These are phyloP conservation scores for Lotmaria passim DNA, from an alignment of 208 protist species.

Conservation along the genomic window DNA sequence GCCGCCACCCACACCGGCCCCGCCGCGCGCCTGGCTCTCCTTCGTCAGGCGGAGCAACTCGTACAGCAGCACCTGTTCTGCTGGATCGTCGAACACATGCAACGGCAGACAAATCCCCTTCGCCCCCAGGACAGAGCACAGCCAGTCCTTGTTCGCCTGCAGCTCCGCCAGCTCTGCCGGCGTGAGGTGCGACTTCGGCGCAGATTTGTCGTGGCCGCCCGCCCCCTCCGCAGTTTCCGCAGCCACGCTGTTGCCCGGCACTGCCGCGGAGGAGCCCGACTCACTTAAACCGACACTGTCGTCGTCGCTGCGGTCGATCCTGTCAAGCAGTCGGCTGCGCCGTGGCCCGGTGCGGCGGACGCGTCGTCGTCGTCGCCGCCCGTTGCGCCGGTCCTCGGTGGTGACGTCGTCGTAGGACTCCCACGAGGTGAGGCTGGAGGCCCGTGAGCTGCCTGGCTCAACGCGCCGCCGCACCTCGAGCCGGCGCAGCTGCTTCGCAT, in stretches of 20 bases:
- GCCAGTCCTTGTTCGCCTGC: slow-evolving; percentile 39
- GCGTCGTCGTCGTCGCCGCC: slow-evolving; percentile 25
- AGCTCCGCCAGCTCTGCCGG: slow-evolving; percentile 41
- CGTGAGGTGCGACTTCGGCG: slow-evolving; percentile 26
- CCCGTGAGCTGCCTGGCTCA: slow-evolving; percentile 21
- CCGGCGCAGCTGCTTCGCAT: slow-evolving; percentile 38
- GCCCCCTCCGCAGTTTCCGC: background rate
- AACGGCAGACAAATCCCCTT: slow-evolving; percentile 53
- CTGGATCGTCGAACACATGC: slow-evolving; percentile 41
- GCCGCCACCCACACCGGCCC: background rate
- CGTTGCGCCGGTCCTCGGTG: slow-evolving; percentile 21
- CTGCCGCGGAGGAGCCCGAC: too few species aligned
- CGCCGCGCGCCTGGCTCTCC: slow-evolving; percentile 17
- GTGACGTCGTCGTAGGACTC: slow-evolving; percentile 33
- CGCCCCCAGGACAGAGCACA: slow-evolving; percentile 43
- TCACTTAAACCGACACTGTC: too few species aligned
- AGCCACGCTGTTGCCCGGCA: background rate
- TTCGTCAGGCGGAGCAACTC: slow-evolving; percentile 53
- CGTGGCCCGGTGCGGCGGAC: slow-evolving; percentile 26
- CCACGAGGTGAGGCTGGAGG: slow-evolving; percentile 47
- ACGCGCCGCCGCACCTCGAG: slow-evolving; percentile 33
- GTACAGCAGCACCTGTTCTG: slow-evolving; percentile 51
- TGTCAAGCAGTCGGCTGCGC: slow-evolving; percentile 9
- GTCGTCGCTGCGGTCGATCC: background rate
- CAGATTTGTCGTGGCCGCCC: background rate